Conservation (phyloP, 495 filamentous ascomycete species). For the Saxispiralis lemnorum region DNA sequence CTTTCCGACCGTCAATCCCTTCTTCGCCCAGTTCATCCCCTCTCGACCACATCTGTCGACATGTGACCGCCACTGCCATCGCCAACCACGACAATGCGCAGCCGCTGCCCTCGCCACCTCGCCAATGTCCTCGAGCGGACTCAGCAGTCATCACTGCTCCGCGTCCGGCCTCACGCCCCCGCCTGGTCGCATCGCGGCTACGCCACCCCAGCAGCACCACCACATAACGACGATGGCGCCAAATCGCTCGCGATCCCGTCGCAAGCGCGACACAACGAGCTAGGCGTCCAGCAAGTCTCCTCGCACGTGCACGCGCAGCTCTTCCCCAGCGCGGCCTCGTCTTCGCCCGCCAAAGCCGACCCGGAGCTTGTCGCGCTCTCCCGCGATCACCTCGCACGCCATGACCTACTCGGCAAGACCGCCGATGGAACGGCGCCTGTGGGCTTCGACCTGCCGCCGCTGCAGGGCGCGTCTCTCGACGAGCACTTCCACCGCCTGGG, state of each 20-base stretch:
- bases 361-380: constrained; percentile 59
- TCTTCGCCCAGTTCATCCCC: background rate
- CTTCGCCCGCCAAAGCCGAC: constrained; percentile 31
- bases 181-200: constrained; percentile 6
- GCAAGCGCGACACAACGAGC: constrained; percentile 62
- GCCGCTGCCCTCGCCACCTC: constrained; percentile 12
- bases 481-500: constrained; percentile 92
- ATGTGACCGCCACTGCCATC: too few relatives aligned
- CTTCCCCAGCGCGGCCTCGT: constrained; percentile 42
- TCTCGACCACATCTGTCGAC: background rate
- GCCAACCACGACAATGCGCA: constrained; percentile 8
- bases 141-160: constrained; percentile 14
- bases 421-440: constrained; percentile 57
- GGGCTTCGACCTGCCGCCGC: constrained; percentile 63
- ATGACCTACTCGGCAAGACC: constrained; percentile 82
- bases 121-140: constrained; percentile 11
- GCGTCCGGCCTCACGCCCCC: constrained; percentile 4
- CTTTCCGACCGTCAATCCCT: background rate
- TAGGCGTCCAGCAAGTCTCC: constrained; percentile 87
- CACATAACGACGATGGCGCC: background rate
- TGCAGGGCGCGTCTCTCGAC: constrained; percentile 69
- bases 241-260: constrained; percentile 26
- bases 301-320: constrained; percentile 64
- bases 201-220: constrained; percentile 7
- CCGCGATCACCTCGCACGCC: constrained; percentile 62